These are phyloP conservation scores for Davidsoniella eucalypti DNA, from an alignment of 2,329 filamentous ascomycete species.

Conservation along the genomic window DNA sequence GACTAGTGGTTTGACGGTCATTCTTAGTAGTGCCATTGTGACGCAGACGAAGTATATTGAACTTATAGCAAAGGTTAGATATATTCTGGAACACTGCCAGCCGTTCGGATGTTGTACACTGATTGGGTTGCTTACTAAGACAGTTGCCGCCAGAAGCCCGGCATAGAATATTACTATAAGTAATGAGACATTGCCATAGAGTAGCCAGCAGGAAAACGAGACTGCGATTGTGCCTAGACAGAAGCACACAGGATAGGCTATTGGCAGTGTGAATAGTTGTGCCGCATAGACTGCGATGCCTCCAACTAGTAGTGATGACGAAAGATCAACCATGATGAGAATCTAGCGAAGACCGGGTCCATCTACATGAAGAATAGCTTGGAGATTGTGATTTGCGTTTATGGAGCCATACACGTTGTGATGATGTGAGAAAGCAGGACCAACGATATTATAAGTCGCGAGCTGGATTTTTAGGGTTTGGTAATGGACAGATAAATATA, in stretches of 20 bases:
- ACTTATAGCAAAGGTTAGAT: not conserved
- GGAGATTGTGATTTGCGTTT: not conserved
- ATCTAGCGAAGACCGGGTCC: no score
- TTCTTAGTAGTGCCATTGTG: no score
- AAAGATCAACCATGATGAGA: not conserved
- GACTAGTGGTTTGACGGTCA: not conserved
- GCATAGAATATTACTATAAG: not conserved
- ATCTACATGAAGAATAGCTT: not conserved
- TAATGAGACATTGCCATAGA: not conserved
- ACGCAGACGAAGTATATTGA: slow-evolving; percentile 4
- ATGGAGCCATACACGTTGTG: no score
- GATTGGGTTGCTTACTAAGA: slow-evolving; percentile 1
- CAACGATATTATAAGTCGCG: no score
- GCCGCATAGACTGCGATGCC: slow-evolving; percentile 6
- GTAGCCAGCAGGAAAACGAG: not conserved
- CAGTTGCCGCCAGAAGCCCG: not conserved
- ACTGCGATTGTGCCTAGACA: not conserved
- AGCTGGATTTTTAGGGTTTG: no score
- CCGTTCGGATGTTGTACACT: not conserved
- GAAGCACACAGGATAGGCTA: slow-evolving; percentile 7
- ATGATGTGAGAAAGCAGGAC: no score
- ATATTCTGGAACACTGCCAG: no score
- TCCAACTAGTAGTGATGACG: not conserved
- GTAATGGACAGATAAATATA: no score
- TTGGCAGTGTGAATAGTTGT: slow-evolving; percentile 4